phyloP scores from a whole-genome alignment of 106 monocot genomes.

The Gastrodia elata region DNA sequence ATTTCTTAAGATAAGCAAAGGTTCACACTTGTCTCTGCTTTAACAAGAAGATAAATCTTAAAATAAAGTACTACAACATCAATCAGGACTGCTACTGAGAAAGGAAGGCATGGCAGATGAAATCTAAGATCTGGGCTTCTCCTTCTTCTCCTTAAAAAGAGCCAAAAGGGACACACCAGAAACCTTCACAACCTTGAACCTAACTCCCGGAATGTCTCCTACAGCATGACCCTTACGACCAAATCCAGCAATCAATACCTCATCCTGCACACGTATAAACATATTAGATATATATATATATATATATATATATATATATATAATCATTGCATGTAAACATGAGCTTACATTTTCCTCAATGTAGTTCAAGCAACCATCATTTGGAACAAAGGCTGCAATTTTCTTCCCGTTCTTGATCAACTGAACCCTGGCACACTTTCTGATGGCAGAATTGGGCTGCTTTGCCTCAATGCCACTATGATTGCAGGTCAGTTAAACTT shows the following conservation, averaged over 20 bases:
- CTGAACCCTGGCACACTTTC: slow-evolving; percentile 20
- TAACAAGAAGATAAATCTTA: no score
- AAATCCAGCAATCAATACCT: slow-evolving; percentile 20
- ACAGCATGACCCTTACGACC: slow-evolving; percentile 15
- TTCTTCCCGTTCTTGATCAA: slow-evolving; percentile 21
- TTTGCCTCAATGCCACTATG: slow-evolving; percentile 19
- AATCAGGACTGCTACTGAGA: no score
- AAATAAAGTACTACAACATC: no score
- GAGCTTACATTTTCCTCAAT: slow-evolving; percentile 21
- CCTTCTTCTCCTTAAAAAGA: slow-evolving; percentile 16
- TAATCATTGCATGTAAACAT: not conserved
- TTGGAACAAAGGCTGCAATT: slow-evolving; percentile 20
- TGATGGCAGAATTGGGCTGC: slow-evolving; percentile 17
- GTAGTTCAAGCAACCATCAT: slow-evolving; percentile 20
- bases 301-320: no score
- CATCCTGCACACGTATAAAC: slow-evolving; percentile 18
- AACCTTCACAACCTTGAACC: slow-evolving; percentile 20
- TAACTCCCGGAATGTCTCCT: slow-evolving; percentile 19
- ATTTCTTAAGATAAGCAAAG: no score
- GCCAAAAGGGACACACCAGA: slow-evolving; percentile 15
- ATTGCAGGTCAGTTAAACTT: not conserved
- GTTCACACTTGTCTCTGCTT: no score
- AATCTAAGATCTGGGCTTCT: slow-evolving; percentile 15
- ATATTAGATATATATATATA: no score
- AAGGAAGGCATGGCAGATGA: not conserved